Conservation (phyloP, 768 basidiomycete genomes). For the Russula earlei region DNA sequence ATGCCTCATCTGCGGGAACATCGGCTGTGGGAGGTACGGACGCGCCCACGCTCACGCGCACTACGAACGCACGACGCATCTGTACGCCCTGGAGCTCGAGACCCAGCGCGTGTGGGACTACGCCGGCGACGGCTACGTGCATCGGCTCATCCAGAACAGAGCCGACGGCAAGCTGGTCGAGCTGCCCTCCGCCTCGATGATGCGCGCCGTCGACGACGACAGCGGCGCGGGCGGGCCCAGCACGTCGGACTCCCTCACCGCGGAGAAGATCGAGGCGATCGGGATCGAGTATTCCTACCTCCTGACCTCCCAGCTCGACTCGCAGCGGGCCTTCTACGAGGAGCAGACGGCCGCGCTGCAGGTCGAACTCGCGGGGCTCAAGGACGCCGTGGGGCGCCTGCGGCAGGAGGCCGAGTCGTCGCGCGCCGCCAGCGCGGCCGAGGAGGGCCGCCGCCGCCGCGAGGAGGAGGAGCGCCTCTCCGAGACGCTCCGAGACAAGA, state of each 20-base stretch:
- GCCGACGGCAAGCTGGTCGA: slow-evolving; percentile 94
- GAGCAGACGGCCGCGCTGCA: slow-evolving; percentile 55
- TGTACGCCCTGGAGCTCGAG: slow-evolving; percentile 91
- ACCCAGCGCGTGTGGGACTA: slow-evolving; percentile 99
- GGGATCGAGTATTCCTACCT: slow-evolving; percentile 95
- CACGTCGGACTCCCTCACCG: slow-evolving; percentile 73
- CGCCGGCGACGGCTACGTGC: slow-evolving; percentile 93
- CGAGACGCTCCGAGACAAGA: slow-evolving; percentile 45
- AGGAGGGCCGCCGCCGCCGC: slow-evolving; percentile 13
- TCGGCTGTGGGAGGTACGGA: slow-evolving; percentile 92
- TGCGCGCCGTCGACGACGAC: slow-evolving; percentile 49
- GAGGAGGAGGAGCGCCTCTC: slow-evolving; percentile 37
- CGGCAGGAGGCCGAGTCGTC: slow-evolving; percentile 28
- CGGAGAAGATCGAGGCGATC: slow-evolving; percentile 95
- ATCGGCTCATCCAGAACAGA: slow-evolving; percentile 91
- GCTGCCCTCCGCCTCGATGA: slow-evolving; percentile 79
- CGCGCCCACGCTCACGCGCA: slow-evolving; percentile 91
- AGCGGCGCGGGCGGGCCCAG: slow-evolving; percentile 64
- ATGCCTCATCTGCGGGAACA: slow-evolving; percentile 93
- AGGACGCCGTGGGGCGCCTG: slow-evolving; percentile 41
- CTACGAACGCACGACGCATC: slow-evolving; percentile 81
- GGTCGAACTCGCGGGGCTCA: slow-evolving; percentile 43
- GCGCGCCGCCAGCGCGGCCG: slow-evolving; percentile 2
- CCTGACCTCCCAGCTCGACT: slow-evolving; percentile 84
- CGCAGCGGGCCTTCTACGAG: slow-evolving; percentile 85